Evolutionary conservation across 2,329 filamentous ascomycete species (phyloP).

Genomic region (Aspergillus texensis): DNA sequence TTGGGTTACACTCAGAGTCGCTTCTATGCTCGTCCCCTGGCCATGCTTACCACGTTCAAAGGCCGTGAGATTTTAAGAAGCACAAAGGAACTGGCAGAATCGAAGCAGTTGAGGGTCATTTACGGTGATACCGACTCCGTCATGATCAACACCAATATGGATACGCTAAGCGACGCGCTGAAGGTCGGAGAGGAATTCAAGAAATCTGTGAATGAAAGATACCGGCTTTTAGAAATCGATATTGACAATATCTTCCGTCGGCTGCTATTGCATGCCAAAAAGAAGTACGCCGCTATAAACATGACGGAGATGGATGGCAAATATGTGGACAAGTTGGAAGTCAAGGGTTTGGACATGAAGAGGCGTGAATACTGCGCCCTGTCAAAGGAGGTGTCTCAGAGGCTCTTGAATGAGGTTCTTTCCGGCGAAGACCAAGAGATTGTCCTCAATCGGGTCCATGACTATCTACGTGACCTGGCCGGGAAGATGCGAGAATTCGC

Average conservation of each 20-base stretch:
- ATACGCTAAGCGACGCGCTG: constrained; percentile 86
- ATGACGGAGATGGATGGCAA: constrained; percentile 87
- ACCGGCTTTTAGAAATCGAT: constrained; percentile 91
- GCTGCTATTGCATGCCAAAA: constrained; percentile 93
- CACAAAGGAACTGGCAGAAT: constrained; percentile 94
- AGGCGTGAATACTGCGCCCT: constrained; percentile 94
- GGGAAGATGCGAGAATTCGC: constrained; percentile 80
- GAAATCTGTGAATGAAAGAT: constrained; percentile 88
- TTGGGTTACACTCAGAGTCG: constrained; percentile 94
- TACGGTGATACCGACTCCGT: constrained; percentile 99
- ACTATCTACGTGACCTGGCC: constrained; percentile 84
- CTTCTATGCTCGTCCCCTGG: constrained; percentile 93
- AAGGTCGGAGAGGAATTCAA: constrained; percentile 96
- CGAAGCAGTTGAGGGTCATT: constrained; percentile 87
- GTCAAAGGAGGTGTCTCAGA: constrained; percentile 90
- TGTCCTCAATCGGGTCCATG: constrained; percentile 86
- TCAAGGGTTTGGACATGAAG: constrained; percentile 98
- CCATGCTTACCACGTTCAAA: constrained; percentile 95
- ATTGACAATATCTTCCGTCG: constrained; percentile 97
- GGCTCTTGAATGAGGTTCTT: constrained; percentile 89
- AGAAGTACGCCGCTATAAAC: constrained; percentile 98
- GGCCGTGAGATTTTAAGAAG: constrained; percentile 95
- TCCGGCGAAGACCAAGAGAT: constrained; percentile 90
- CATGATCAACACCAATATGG: constrained; percentile 99
- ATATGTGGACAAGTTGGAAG: constrained; percentile 90